Percentiles rank a stretch among this genome's conserved stretches.
Evolutionary conservation across 805 yeast genomes (phyloP).

Genomic region (Wickerhamomyces mucosus): DNA sequence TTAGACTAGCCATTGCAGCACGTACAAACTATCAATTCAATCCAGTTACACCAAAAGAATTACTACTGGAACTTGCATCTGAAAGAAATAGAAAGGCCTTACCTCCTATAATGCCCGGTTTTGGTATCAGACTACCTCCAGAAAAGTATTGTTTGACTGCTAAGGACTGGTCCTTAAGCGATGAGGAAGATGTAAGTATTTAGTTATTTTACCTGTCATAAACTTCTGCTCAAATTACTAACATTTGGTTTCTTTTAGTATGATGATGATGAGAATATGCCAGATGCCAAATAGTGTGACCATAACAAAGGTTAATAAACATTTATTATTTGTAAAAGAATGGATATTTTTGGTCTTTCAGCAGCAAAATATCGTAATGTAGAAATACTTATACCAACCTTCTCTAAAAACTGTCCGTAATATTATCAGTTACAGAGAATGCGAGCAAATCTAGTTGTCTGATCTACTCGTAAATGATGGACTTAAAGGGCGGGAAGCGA

Average conservation of each 20-base stretch:
- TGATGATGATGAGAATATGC: conserved; percentile 17
- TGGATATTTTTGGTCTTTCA: no score
- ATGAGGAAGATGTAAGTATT: conserved; percentile 33
- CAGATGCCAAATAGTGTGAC: conserved; percentile 8
- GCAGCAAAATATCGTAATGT: no score
- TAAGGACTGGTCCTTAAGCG: conserved; percentile 60
- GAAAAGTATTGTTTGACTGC: conserved; percentile 94
- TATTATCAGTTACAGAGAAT: no score
- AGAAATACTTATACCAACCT: no score
- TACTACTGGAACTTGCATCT: conserved; percentile 80
- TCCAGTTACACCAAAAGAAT: conserved; percentile 91
- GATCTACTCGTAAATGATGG: no score
- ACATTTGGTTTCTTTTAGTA: no score
- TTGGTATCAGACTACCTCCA: conserved; percentile 93
- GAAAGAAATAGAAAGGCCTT: conserved; percentile 84
- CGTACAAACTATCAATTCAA: conserved; percentile 93
- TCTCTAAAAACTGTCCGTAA: no score
- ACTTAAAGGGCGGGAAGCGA: no score
- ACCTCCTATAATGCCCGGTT: conserved; percentile 84
- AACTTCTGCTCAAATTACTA: no score
- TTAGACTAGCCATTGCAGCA: conserved; percentile 87
- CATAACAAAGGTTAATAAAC: not conserved
- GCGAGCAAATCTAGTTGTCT: no score
- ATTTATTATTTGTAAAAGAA: conserved; percentile 1
- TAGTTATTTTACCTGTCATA: no score